A percentile compares a stretch with the other conserved stretches of the same genome.
phyloP scores from a whole-genome alignment of 78 protist genomes.

The Anaeramoeba flamelloides region DNA sequence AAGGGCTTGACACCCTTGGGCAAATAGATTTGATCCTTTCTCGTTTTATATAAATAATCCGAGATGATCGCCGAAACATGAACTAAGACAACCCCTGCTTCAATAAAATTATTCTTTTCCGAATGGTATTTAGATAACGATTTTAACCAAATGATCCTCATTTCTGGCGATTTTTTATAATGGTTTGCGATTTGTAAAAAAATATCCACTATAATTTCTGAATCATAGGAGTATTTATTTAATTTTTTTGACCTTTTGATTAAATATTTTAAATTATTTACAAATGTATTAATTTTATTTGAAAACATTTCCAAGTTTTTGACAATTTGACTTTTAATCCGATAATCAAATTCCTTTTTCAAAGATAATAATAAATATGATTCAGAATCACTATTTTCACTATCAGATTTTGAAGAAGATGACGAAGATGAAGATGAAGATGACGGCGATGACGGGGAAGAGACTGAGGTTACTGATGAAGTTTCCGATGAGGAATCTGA shows the following conservation, averaged over 20 bases:
- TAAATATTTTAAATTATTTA: background rate
- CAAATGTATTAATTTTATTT: background rate
- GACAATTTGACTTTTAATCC: too few species aligned
- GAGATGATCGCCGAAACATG: background rate
- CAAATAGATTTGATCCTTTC: background rate
- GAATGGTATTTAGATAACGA: background rate
- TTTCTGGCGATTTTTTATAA: background rate
- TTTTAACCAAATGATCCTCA: background rate
- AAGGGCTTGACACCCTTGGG: background rate
- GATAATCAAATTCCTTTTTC: too few species aligned
- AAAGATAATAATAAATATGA: too few species aligned
- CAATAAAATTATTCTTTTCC: background rate
- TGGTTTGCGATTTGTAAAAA: background rate
- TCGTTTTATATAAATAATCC: background rate
- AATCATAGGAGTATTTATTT: background rate
- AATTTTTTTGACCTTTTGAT: background rate
- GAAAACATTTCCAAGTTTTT: background rate
- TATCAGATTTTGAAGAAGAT: too few species aligned
- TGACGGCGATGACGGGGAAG: too few species aligned
- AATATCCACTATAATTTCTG: background rate
- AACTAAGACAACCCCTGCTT: background rate
- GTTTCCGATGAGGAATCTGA: too few species aligned
- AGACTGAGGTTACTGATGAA: too few species aligned
- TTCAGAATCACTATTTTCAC: too few species aligned
- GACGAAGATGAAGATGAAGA: too few species aligned